A percentile compares a stretch with the other conserved stretches of the same genome.
Conservation (phyloP, 2,329 filamentous ascomycete species). For the Zalaria sp. region DNA sequence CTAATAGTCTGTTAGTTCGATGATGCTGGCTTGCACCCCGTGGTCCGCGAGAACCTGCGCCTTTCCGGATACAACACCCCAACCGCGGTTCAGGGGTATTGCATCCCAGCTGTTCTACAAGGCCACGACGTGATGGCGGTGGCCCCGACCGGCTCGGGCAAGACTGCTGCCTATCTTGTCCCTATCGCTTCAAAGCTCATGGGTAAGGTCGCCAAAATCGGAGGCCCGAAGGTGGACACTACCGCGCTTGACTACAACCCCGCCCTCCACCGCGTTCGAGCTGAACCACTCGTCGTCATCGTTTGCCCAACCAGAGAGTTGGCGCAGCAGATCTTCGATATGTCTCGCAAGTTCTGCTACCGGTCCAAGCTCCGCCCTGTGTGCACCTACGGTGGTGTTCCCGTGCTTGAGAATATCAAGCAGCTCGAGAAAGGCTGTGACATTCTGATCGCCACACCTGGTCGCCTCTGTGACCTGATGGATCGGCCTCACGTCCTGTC, state of each 20-base stretch:
- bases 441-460: constrained; percentile 74
- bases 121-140: constrained; percentile 76
- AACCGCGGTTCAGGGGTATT: constrained; percentile 79
- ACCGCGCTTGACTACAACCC: constrained; percentile 32
- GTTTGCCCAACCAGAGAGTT: constrained; percentile 81
- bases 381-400: constrained; percentile 76
- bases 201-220: constrained; percentile 86
- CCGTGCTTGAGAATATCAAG: constrained; percentile 51
- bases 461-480: constrained; percentile 77
- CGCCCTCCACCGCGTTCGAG: constrained; percentile 41
- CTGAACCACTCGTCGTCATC: constrained; percentile 78
- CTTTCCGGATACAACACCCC: constrained; percentile 57
- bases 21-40: constrained; percentile 71
- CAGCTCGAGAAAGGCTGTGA: constrained; percentile 79
- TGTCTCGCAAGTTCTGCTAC: constrained; percentile 85
- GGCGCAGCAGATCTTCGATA: constrained; percentile 88
- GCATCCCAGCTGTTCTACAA: constrained; percentile 62
- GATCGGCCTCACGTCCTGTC: constrained; percentile 53
- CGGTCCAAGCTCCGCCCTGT: constrained; percentile 87
- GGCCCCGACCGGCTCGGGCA: constrained; percentile 91
- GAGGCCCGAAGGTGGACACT: constrained; percentile 56
- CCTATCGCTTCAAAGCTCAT: constrained; percentile 83
- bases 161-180: constrained; percentile 85
- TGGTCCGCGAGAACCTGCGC: constrained; percentile 63
- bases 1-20: constrained; percentile 42